Percentiles rank a stretch among this genome's conserved stretches.
Conservation (phyloP, 495 filamentous ascomycete species). For the Neurospora tetraspora region DNA sequence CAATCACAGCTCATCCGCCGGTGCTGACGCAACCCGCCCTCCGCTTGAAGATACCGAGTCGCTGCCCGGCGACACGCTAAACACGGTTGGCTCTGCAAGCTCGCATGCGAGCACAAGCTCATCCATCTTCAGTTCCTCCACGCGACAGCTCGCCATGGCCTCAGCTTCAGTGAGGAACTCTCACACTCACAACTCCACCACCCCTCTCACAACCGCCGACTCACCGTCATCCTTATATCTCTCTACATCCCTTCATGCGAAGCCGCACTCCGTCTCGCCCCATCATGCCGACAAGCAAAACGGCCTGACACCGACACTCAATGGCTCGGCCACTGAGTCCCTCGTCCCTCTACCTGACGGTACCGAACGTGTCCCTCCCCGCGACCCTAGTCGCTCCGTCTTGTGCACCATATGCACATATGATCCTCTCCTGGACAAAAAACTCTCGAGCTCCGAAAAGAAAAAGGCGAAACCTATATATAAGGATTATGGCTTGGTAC, state of each 20-base stretch:
- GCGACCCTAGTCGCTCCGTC: conserved; percentile 48
- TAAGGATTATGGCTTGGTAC: conserved; percentile 58
- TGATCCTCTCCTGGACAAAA: conserved; percentile 53
- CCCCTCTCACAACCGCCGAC: conserved; percentile 66
- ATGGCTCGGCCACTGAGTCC: conserved; percentile 30
- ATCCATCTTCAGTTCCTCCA: conserved; percentile 51
- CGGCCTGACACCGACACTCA: conserved; percentile 9
- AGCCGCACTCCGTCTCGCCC: conserved; percentile 29
- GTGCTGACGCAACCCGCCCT: conserved; percentile 27
- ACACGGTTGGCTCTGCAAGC: conserved; percentile 55
- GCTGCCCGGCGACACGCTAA: conserved; percentile 50
- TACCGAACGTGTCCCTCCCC: conserved; percentile 45
- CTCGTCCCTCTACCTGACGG: conserved; percentile 37
- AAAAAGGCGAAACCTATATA: conserved; percentile 59
- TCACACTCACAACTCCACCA: conserved; percentile 43
- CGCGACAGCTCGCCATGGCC: conserved; percentile 36
- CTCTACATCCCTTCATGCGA: conserved; percentile 21
- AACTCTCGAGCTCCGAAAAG: conserved; percentile 49
- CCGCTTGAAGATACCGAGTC: conserved; percentile 48
- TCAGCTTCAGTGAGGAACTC: conserved; percentile 38
- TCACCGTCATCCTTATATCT: conserved; percentile 59
- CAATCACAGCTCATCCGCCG: conserved; percentile 20
- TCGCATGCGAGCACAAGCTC: conserved; percentile 55
- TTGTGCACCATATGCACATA: conserved; percentile 62
- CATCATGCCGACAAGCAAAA: conserved; percentile 19